phyloP scores from a whole-genome alignment of 441 rosid genomes.

The Erysimum cheiri region DNA sequence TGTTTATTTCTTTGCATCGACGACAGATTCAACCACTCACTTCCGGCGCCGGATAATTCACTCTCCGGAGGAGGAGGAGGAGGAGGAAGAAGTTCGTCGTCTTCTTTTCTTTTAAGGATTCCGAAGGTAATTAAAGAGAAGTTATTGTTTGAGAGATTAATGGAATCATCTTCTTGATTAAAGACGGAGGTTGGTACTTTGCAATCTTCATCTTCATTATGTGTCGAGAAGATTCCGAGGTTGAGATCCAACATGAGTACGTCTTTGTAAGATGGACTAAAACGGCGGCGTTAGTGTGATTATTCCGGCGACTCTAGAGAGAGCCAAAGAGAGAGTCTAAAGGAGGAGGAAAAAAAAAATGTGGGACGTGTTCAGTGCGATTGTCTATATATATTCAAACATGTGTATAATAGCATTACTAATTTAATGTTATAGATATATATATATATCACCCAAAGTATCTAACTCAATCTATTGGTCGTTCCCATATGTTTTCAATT shows the following conservation, averaged over 20 bases:
- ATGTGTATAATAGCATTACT: background rate
- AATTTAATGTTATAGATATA: background rate
- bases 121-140: slow-evolving; percentile 48
- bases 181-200: slow-evolving; percentile 23
- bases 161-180: slow-evolving; percentile 52
- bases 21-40: slow-evolving; percentile 68
- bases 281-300: slow-evolving; percentile 7
- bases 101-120: slow-evolving; percentile 51
- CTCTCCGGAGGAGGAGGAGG: slow-evolving; percentile 49
- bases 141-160: slow-evolving; percentile 42
- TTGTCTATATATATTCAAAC: slow-evolving; percentile 5
- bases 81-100: slow-evolving; percentile 42
- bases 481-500: background rate
- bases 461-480: background rate
- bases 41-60: slow-evolving; percentile 11
- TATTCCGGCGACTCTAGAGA: slow-evolving; percentile 9
- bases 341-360: slow-evolving; percentile 9
- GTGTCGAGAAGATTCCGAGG: slow-evolving; percentile 54
- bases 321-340: background rate
- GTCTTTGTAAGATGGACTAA: background rate
- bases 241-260: slow-evolving; percentile 81
- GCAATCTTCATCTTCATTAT: slow-evolving; percentile 38
- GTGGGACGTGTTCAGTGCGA: slow-evolving; percentile 42
- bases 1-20: slow-evolving; percentile 23
- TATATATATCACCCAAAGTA: background rate